Base-by-base conservation (phyloP, 306 rosid genomes). In the Urtica urens region DNA sequence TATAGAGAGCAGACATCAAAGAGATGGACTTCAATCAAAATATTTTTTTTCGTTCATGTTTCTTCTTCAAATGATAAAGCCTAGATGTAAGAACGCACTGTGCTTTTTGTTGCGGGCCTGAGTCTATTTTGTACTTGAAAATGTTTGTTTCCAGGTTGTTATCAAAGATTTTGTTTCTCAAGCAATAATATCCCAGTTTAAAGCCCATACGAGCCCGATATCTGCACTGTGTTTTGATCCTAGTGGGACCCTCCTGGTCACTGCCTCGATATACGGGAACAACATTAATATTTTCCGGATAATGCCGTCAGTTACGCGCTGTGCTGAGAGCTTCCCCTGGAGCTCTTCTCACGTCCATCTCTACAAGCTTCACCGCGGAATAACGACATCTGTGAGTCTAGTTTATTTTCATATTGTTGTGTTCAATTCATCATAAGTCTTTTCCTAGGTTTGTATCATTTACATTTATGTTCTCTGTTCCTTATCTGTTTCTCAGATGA, bases 291-390 rank as follows among this genome's bases (percentile, higher is more conserved):
- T 87, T 53, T 87, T 82, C 51, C 73, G 87, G 55, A 78, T 87
- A 47, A 82, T 87, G 92, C 96, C 85, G 16, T 72, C 86, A 38
- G 30, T 56, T 75, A 59, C 86, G 14, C 73, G 46, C 29, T 79
- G 48, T 46, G 84, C 71, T 42, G 82, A 69, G 44, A 63, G 66
- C 70, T 77, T 62, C 48, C 82, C 82, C 62, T 75, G 80, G 77
- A 74, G 78, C 54, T 70, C 69, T 66, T 80, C 94, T 29, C 90
- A 77, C 49, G 94, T 73, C 75, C 96, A 82, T 67, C 87, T 87
- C 41, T 87, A 79, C 78, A 87, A 82, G 72, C 94, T 87, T 50
- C 92, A 73, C 59, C 96, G 94, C 51, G 96, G 94, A 80, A 64
- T 87, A 75, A 82, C 94, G 37, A 68, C 94, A 40, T 92, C 94